These are phyloP conservation scores for Pholiota microspora DNA, from an alignment of 768 basidiomycete species.

Conservation along the genomic window DNA sequence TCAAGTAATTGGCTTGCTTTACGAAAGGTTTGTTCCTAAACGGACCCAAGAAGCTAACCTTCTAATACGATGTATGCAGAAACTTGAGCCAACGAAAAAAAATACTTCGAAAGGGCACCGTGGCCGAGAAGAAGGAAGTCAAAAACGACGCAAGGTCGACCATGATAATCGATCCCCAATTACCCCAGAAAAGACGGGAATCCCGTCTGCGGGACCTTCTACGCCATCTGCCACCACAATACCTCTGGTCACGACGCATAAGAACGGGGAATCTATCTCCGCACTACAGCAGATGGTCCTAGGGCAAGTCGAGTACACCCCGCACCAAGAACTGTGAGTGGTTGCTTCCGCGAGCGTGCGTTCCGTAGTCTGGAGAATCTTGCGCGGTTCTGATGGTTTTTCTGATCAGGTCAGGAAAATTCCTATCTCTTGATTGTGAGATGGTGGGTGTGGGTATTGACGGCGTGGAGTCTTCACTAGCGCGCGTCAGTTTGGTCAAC, in stretches of 20 bases:
- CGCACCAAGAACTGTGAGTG: slow-evolving; percentile 47
- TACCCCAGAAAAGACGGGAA: slow-evolving; percentile 3
- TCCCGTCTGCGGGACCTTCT: slow-evolving; percentile 8
- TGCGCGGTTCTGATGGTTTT: neutral
- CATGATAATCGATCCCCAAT: slow-evolving; percentile 4
- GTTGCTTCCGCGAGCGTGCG: neutral
- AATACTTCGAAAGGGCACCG: neutral
- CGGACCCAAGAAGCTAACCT: neutral
- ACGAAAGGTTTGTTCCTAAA: slow-evolving; percentile 40
- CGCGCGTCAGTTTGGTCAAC: slow-evolving; percentile 89
- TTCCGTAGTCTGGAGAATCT: neutral
- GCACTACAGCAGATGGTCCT: slow-evolving; percentile 51
- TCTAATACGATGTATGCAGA: neutral
- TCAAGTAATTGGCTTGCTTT: slow-evolving; percentile 62
- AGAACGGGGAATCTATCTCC: slow-evolving; percentile 48
- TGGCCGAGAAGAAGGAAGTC: neutral
- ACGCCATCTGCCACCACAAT: neutral
- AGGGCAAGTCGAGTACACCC: slow-evolving; percentile 40
- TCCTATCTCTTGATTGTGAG: slow-evolving; percentile 90
- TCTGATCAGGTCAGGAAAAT: slow-evolving; percentile 55
- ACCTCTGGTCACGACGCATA: slow-evolving; percentile 10
- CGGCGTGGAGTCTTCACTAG: slow-evolving; percentile 79
- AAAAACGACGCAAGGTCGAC: slow-evolving; percentile 30
- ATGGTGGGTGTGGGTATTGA: slow-evolving; percentile 96
- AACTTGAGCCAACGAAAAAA: slow-evolving; percentile 14